Conservation (phyloP, 352 stramenopile genomes). For the Poterioochromonas sp. region DNA sequence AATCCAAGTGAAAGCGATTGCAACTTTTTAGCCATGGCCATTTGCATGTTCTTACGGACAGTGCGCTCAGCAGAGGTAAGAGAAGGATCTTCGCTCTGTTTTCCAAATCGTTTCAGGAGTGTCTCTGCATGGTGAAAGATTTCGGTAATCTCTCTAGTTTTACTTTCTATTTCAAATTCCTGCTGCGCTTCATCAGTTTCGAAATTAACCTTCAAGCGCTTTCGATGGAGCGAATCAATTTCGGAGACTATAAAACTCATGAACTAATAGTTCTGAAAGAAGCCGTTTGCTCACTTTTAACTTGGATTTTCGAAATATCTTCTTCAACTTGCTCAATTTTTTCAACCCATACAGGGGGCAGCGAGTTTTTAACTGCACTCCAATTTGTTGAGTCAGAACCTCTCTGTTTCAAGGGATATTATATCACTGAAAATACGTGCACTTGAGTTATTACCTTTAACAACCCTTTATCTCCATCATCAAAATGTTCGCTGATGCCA, state of each 20-base stretch:
- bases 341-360: slow-evolving; percentile 63
- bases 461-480: not conserved
- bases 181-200: slow-evolving; percentile 43
- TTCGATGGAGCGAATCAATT: slow-evolving; percentile 43
- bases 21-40: slow-evolving; percentile 82
- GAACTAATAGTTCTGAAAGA: slow-evolving; percentile 56
- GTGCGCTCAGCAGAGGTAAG: slow-evolving; percentile 15
- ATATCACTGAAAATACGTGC: no score
- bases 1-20: slow-evolving; percentile 92
- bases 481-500: not conserved
- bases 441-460: not conserved
- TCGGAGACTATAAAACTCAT: slow-evolving; percentile 51
- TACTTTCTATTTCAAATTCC: slow-evolving; percentile 46
- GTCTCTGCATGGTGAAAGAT: slow-evolving; percentile 57
- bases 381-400: slow-evolving; percentile 31
- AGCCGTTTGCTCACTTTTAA: slow-evolving; percentile 47
- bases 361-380: slow-evolving; percentile 37
- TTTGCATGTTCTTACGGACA: slow-evolving; percentile 56
- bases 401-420: not conserved
- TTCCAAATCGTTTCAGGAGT: slow-evolving; percentile 55
- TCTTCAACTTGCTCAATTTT: slow-evolving; percentile 64
- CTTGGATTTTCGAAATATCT: slow-evolving; percentile 54
- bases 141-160: slow-evolving; percentile 43
- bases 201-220: slow-evolving; percentile 49
- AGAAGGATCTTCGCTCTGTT: slow-evolving; percentile 41